These are phyloP conservation scores for Dipteronia sinensis DNA, from an alignment of 345 rosid genomes.

Conservation along the genomic window DNA sequence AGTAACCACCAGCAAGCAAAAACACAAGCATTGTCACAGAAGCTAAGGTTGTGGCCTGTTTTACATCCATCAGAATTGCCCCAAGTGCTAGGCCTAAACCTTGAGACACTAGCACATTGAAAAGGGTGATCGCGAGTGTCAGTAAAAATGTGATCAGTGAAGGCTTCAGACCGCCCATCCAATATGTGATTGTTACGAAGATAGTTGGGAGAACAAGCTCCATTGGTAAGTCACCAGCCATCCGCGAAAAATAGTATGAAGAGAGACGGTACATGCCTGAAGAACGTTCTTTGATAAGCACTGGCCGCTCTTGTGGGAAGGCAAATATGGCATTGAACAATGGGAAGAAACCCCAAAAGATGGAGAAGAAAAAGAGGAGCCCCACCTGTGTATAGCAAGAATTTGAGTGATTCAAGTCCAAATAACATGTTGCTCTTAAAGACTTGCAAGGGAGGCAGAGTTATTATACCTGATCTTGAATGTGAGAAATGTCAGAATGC, in stretches of 20 bases:
- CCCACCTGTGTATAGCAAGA: slow-evolving; percentile 58
- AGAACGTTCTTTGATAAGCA: slow-evolving; percentile 86
- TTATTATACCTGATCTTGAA: slow-evolving; percentile 92
- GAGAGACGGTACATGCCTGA: slow-evolving; percentile 92
- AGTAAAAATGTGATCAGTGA: slow-evolving; percentile 59
- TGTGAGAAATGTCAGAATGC: slow-evolving; percentile 63
- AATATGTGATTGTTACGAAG: slow-evolving; percentile 70
- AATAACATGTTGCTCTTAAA: not conserved
- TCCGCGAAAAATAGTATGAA: slow-evolving; percentile 76
- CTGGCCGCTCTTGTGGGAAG: slow-evolving; percentile 86
- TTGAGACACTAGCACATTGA: slow-evolving; percentile 85
- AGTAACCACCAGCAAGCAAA: slow-evolving; percentile 84
- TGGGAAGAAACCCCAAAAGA: slow-evolving; percentile 94
- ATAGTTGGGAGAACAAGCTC: slow-evolving; percentile 89
- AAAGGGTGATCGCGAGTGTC: slow-evolving; percentile 67
- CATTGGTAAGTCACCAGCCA: slow-evolving; percentile 89
- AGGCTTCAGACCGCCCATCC: slow-evolving; percentile 97
- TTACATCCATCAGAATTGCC: slow-evolving; percentile 79
- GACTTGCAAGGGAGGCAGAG: not conserved
- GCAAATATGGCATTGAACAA: slow-evolving; percentile 78
- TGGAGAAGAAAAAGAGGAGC: slow-evolving; percentile 84
- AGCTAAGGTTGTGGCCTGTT: slow-evolving; percentile 80
- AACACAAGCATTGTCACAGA: slow-evolving; percentile 87
- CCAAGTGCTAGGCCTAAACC: slow-evolving; percentile 85
- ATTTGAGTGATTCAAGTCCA: not conserved